A percentile compares a stretch with the other conserved stretches of the same genome.
Conservation (phyloP, 768 basidiomycete species). For the Leucosporidium creatinivorum region DNA sequence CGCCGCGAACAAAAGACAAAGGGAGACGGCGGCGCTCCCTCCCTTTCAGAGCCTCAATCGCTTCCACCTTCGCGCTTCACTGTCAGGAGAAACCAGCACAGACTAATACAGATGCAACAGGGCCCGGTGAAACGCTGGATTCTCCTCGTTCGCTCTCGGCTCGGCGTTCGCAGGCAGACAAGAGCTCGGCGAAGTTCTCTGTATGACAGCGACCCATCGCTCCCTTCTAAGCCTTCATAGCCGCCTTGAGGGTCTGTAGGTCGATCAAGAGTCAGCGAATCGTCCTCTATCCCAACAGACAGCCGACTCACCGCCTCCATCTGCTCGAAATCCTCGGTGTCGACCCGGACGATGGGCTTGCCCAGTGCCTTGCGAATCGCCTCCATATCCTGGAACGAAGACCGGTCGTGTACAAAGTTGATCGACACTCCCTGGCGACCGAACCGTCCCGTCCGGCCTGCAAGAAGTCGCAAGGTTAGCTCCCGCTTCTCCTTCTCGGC, state of each 20-base stretch:
- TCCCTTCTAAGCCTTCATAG: conserved; percentile 11
- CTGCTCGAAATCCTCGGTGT: conserved; percentile 80
- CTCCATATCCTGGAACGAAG: conserved; percentile 83
- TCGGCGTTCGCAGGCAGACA: too few species aligned
- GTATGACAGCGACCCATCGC: too few species aligned
- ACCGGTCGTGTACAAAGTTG: conserved; percentile 89
- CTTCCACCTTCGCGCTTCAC: too few species aligned
- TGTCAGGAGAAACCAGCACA: too few species aligned
- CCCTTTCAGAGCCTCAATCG: background rate
- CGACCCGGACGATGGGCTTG: conserved; percentile 70
- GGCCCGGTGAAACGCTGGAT: too few species aligned
- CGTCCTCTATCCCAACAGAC: too few species aligned
- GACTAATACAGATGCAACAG: too few species aligned
- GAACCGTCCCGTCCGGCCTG: conserved; percentile 95
- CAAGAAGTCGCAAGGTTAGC: background rate
- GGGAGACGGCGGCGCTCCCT: background rate
- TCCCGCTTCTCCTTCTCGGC: background rate
- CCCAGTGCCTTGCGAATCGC: conserved; percentile 64
- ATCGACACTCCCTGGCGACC: conserved; percentile 95
- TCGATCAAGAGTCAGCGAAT: too few species aligned
- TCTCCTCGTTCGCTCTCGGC: too few species aligned
- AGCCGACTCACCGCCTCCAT: conserved; percentile 66
- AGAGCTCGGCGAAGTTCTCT: too few species aligned
- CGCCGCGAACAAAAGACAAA: conserved; percentile 1
- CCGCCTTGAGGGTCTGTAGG: conserved; percentile 2